Percentiles rank a stretch among this genome's conserved stretches.
Evolutionary conservation across 257 asterid species (phyloP).

Genomic region (Linaria vulgaris): DNA sequence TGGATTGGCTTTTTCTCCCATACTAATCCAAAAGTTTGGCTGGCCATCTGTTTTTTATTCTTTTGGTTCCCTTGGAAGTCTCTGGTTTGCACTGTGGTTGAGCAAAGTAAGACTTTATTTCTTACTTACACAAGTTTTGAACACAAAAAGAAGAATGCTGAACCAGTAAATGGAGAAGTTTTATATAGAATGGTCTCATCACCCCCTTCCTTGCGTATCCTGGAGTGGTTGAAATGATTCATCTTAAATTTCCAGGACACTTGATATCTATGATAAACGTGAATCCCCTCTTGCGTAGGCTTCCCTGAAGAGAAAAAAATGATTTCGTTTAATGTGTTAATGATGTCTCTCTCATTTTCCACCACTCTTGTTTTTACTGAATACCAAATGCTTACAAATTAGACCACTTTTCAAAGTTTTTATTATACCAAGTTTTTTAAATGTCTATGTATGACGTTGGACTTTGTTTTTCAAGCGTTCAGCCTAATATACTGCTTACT

Average conservation of each 20-base stretch:
- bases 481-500: background rate
- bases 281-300: background rate
- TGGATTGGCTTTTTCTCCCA: slow-evolving; percentile 86
- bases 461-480: background rate
- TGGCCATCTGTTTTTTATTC: slow-evolving; percentile 97
- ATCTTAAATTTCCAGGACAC: too few species aligned
- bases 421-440: background rate
- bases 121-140: slow-evolving; percentile 1
- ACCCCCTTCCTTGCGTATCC: background rate
- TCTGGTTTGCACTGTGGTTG: slow-evolving; percentile 94
- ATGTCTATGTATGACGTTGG: too few species aligned
- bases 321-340: background rate
- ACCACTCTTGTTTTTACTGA: background rate
- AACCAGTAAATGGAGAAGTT: slow-evolving; percentile 6
- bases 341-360: background rate
- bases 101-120: slow-evolving; percentile 63
- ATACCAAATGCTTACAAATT: background rate
- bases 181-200: background rate
- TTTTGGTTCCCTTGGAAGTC: slow-evolving; percentile 90
- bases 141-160: background rate
- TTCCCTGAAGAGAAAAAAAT: background rate
- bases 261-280: background rate
- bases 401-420: background rate
- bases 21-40: slow-evolving; percentile 73
- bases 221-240: background rate